Base-by-base conservation (phyloP, 352 stramenopile species). In the Aphanomyces invadans region DNA sequence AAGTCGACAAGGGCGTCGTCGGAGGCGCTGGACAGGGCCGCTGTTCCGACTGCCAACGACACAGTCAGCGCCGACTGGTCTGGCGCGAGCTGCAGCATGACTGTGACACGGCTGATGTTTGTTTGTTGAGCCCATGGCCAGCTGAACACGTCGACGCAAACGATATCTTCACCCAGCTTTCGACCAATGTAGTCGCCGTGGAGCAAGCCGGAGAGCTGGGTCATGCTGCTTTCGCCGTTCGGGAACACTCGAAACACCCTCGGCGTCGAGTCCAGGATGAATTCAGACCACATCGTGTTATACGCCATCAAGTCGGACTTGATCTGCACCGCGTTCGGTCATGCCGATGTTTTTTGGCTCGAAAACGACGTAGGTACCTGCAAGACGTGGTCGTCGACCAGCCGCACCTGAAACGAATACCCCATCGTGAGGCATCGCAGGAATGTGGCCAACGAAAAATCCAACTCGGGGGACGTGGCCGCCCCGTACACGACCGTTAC, bases 201-300 rank as follows among this genome's bases (percentile, higher is more conserved):
- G 10, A 36, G 48, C 17, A 56, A 62, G n/a, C 73, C 64, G 4
- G 51, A 72, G 65, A 42, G 74, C 36, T 69, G 70, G 31, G 60
- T 61, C 23, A 75, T 63, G n/a, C 61, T 71, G n/a, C 79, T 76
- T 48, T 77, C 64, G 32, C 83, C 83, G 62, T 88, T 83, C 19
- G 76, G 73, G 15, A 83, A 77, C n/a, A 82, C 52, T 2, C 79
- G 79, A 71, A 84, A 88, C 32, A 87, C 71, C n/a, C 77, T 78
- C 38, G 77, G 80, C 36, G 79, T 83, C 31, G 74, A 73, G 59
- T 91, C 80, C 32, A 91, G 64, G 7, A 88, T 70, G 28, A 91
- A 63, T 17, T 57, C 53, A 68, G 60, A 49, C 33, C 38, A 51
- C 5, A 67, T 25, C 32, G 60, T 42, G 42, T 57, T 17, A 23